Conservation (phyloP, 768 basidiomycete species). For the Macrolepiota dolichaula region DNA sequence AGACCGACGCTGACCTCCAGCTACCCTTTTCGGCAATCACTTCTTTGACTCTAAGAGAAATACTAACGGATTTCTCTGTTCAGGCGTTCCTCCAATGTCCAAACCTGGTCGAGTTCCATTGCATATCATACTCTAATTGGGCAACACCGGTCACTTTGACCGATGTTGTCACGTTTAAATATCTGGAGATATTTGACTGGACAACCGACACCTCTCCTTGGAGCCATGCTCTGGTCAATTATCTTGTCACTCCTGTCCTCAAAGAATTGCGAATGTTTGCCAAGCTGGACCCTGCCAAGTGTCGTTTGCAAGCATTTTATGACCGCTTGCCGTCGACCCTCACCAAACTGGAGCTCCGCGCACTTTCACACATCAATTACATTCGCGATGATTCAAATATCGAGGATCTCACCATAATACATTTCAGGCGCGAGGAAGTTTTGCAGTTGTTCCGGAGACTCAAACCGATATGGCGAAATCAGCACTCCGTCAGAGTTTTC, state of each 20-base stretch:
- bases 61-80: neutral
- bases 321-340: neutral
- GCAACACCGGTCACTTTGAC: neutral
- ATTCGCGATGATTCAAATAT: neutral
- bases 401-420: neutral
- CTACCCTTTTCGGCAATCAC: neutral
- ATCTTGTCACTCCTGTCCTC: neutral
- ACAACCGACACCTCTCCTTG: neutral
- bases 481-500: too few relatives aligned
- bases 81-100: conserved; percentile 1
- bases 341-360: neutral
- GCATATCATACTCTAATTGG: neutral
- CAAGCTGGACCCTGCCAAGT: neutral
- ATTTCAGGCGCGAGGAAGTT: neutral
- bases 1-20: neutral
- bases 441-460: neutral
- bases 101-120: neutral
- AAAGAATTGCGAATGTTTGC: neutral
- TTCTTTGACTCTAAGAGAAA: neutral
- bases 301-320: neutral
- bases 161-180: neutral
- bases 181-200: neutral
- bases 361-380: neutral
- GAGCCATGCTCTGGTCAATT: neutral
- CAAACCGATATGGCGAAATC: neutral